Conservation (phyloP, 1,139 yeast genomes). For the Lodderomyces parapsilosis region DNA sequence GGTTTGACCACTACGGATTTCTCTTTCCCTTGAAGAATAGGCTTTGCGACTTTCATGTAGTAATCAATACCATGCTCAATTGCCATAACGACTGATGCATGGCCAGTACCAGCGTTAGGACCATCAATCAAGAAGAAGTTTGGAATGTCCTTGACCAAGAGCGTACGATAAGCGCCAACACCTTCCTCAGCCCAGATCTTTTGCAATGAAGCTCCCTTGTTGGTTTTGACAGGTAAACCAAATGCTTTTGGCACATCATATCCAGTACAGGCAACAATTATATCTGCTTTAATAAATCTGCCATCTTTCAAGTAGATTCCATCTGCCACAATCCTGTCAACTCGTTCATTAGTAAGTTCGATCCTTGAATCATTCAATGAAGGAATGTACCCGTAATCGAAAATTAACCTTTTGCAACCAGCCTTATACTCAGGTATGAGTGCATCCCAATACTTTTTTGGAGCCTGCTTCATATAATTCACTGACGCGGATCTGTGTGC, state of each 20-base stretch:
- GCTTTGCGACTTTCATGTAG: constrained; percentile 24
- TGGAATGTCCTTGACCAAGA: constrained; percentile 34
- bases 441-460: constrained; percentile 31
- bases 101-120: constrained; percentile 48
- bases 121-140: constrained; percentile 39
- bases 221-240: constrained; percentile 26
- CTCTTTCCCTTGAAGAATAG: constrained; percentile 29
- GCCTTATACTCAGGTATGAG: constrained; percentile 40
- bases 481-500: constrained; percentile 20
- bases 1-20: constrained; percentile 32
- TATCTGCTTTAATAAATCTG: constrained; percentile 31
- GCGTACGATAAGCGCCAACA: constrained; percentile 36
- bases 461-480: constrained; percentile 33
- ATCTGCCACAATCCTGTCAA: constrained; percentile 28
- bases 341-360: constrained; percentile 23
- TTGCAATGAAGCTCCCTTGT: constrained; percentile 22
- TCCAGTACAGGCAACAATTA: constrained; percentile 47
- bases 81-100: constrained; percentile 42
- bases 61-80: constrained; percentile 36
- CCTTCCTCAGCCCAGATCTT: constrained; percentile 32
- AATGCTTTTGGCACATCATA: constrained; percentile 27
- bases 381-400: constrained; percentile 38
- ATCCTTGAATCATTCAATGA: constrained; percentile 32
- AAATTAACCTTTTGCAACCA: constrained; percentile 45
- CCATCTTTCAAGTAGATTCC: constrained; percentile 35